Conservation (phyloP, 1,284 basidiomycete species). For the Puccinia sorghi region DNA sequence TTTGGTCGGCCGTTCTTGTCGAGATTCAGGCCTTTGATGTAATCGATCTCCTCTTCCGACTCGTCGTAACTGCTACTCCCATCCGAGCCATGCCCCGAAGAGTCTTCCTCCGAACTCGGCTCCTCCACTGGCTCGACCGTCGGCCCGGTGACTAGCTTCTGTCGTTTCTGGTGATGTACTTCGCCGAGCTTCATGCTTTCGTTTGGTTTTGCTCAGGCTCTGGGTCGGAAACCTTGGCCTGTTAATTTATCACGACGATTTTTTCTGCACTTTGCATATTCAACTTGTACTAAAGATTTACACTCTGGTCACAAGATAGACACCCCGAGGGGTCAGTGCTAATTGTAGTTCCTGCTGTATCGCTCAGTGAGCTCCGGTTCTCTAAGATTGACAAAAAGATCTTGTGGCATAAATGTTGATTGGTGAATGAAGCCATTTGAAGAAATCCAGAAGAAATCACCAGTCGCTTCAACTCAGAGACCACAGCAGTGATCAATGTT, state of each 20-base stretch:
- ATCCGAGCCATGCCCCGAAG: conserved; percentile 10
- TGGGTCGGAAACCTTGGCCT: too few species aligned
- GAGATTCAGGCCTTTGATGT: conserved; percentile 30
- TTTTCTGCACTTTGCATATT: conserved; percentile 24
- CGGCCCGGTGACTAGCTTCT: not conserved
- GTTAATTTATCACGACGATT: too few species aligned
- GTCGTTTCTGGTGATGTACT: not conserved
- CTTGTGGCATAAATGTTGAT: too few species aligned
- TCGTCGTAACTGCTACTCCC: conserved; percentile 13
- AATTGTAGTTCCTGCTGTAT: too few species aligned
- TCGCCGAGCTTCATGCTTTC: not conserved
- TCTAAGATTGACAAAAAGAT: too few species aligned
- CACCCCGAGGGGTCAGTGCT: too few species aligned
- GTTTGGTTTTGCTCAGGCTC: not conserved
- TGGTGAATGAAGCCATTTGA: too few species aligned
- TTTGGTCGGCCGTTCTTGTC: conserved; percentile 24
- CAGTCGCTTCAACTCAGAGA: too few species aligned
- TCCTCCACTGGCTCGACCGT: not conserved
- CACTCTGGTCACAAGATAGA: too few species aligned
- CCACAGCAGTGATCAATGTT: too few species aligned
- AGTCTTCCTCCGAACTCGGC: conserved; percentile 35
- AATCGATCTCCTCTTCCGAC: conserved; percentile 15
- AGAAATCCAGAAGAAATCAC: too few species aligned
- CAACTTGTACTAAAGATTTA: not conserved
- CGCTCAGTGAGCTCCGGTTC: too few species aligned